A percentile compares a stretch with the other conserved stretches of the same genome.
Conservation (phyloP, 768 basidiomycete species). For the Cantharellus anzutake region DNA sequence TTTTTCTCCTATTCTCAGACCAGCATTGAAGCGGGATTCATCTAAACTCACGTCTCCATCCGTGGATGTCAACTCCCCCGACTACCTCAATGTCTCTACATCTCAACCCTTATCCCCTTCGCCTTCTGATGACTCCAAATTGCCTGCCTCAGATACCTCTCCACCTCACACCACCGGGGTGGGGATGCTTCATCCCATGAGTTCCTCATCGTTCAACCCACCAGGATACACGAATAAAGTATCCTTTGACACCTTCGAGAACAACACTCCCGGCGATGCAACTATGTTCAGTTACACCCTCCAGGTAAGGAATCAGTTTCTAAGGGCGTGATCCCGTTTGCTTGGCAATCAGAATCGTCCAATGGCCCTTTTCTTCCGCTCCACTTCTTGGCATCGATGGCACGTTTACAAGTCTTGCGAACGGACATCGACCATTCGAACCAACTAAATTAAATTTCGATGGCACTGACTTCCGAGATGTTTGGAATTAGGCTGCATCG, state of each 20-base stretch:
- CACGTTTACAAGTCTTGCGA: background rate
- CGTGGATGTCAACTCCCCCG: too few species aligned
- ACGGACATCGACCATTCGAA: background rate
- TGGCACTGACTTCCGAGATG: too few species aligned
- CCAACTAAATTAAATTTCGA: background rate
- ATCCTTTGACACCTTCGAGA: conserved; percentile 78
- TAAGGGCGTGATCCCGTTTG: too few species aligned
- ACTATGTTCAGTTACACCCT: conserved; percentile 81
- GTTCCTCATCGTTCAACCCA: background rate
- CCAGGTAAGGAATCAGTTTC: conserved; percentile 15
- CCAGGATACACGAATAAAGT: conserved; percentile 40
- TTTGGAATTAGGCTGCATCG: conserved; percentile 36
- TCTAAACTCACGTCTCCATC: background rate
- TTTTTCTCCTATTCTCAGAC: conserved; percentile 22
- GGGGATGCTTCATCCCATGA: background rate
- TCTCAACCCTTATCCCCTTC: too few species aligned
- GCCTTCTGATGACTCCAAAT: too few species aligned
- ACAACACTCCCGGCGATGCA: conserved; percentile 24
- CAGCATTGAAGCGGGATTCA: conserved; percentile 29
- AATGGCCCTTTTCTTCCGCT: background rate
- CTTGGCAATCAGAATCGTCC: background rate
- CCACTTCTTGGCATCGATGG: background rate
- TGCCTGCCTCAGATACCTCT: too few species aligned
- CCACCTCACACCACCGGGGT: too few species aligned
- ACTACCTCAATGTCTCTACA: too few species aligned